A percentile compares a stretch with the other conserved stretches of the same genome.
Conservation (phyloP, 768 basidiomycete genomes). For the Hemileccinum rubropunctum region DNA sequence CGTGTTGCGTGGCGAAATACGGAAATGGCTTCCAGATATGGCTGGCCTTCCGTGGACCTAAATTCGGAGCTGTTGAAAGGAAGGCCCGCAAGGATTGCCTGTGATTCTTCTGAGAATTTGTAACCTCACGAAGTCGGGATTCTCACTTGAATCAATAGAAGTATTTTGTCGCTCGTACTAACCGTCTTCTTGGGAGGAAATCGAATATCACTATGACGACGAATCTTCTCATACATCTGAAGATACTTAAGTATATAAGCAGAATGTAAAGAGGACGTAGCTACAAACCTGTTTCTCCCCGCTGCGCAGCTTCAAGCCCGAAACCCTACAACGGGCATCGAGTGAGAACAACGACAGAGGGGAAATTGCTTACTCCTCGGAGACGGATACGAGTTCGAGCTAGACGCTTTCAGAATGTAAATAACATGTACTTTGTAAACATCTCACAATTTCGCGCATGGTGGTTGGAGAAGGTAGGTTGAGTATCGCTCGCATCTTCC, state of each 20-base stretch:
- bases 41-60: conserved; percentile 68
- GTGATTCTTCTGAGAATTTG: conserved; percentile 6
- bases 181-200: conserved; percentile 71
- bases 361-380: conserved; percentile 57
- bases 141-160: conserved; percentile 73
- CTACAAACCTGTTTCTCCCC: conserved; percentile 69
- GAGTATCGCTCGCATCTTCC: conserved; percentile 67
- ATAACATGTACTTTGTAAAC: background rate
- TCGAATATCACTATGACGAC: conserved; percentile 73
- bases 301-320: conserved; percentile 62
- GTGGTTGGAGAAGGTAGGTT: conserved; percentile 52
- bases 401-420: conserved; percentile 24
- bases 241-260: background rate
- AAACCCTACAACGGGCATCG: conserved; percentile 46
- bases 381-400: conserved; percentile 62
- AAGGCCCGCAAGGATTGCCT: conserved; percentile 75
- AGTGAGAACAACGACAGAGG: background rate
- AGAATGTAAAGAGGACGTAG: background rate
- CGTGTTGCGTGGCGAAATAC: conserved; percentile 77
- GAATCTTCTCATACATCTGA: conserved; percentile 63
- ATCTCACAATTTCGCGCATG: conserved; percentile 64
- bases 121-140: background rate
- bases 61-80: conserved; percentile 68
- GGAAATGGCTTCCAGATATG: conserved; percentile 61
- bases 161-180: conserved; percentile 72